A percentile compares a stretch with the other conserved stretches of the same genome.
Conservation (phyloP, 2,329 filamentous ascomycete genomes). For the Penicillium nordicum region DNA sequence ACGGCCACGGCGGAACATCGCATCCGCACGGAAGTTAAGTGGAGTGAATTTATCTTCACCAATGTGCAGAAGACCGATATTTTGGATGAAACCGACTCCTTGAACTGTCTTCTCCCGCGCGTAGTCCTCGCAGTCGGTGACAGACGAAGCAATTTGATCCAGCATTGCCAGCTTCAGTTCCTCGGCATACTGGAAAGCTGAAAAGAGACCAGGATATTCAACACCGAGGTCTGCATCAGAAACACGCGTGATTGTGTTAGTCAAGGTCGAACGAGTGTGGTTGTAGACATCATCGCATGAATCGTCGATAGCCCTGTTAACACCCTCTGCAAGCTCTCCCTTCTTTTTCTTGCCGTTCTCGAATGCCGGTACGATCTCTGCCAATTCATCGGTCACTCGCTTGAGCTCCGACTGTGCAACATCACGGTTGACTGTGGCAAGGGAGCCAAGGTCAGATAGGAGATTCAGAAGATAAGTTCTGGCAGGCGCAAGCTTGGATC, state of each 20-base stretch:
- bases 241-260: conserved; percentile 69
- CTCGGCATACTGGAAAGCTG: conserved; percentile 87
- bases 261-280: conserved; percentile 72
- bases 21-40: conserved; percentile 81
- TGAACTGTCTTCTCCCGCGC: conserved; percentile 73
- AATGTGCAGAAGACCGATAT: conserved; percentile 81
- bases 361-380: conserved; percentile 77
- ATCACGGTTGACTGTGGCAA: conserved; percentile 83
- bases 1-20: conserved; percentile 82
- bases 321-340: conserved; percentile 72
- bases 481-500: conserved; percentile 91
- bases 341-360: conserved; percentile 80
- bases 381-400: conserved; percentile 74
- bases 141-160: conserved; percentile 75
- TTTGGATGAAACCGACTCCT: conserved; percentile 83
- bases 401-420: conserved; percentile 82
- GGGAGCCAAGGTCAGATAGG: conserved; percentile 75
- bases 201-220: conserved; percentile 79
- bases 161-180: conserved; percentile 91
- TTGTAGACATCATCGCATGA: conserved; percentile 84
- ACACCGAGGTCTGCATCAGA: conserved; percentile 77
- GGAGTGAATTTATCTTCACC: conserved; percentile 77
- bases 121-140: conserved; percentile 76
- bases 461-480: conserved; percentile 95
- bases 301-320: conserved; percentile 78